Conservation (phyloP, 2,329 filamentous ascomycete genomes). For the Achaetomium macrosporum region DNA sequence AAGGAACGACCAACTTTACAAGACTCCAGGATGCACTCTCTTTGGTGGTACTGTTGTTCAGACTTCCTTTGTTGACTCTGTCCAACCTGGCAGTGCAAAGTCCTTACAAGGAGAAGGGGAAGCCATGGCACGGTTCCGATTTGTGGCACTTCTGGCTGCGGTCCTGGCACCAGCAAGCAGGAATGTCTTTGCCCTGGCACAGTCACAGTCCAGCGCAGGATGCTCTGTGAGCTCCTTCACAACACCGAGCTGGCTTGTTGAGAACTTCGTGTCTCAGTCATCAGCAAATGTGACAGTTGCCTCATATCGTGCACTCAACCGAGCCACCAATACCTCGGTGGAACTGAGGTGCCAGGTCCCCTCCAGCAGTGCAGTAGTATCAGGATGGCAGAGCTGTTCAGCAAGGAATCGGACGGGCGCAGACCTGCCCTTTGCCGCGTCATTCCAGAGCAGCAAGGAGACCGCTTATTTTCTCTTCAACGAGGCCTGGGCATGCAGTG, state of each 20-base stretch:
- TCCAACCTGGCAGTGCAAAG: neutral
- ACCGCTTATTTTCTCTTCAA: constrained; percentile 16
- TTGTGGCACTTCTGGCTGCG: neutral
- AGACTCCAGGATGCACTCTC: neutral
- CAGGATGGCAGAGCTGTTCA: constrained; percentile 10
- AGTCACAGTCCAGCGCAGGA: neutral
- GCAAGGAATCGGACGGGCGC: neutral
- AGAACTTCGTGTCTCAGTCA: constrained; percentile 13
- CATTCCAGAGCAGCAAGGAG: constrained; percentile 5
- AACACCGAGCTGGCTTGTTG: constrained; percentile 24
- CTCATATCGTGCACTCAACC: constrained; percentile 17
- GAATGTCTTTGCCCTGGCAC: neutral
- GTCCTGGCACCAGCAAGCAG: neutral
- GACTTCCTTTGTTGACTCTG: neutral
- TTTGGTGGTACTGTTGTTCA: neutral
- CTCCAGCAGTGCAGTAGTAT: neutral
- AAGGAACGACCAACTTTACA: neutral
- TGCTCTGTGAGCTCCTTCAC: constrained; percentile 25
- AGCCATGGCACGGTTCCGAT: neutral
- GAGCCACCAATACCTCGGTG: constrained; percentile 22
- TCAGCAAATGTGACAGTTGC: constrained; percentile 7
- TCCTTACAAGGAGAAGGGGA: neutral
- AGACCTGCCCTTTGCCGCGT: neutral
- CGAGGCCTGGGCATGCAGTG: constrained; percentile 25
- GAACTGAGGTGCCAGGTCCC: constrained; percentile 9